Conservation (phyloP, 805 yeast species). For the Pichia rugopelliculosa region DNA sequence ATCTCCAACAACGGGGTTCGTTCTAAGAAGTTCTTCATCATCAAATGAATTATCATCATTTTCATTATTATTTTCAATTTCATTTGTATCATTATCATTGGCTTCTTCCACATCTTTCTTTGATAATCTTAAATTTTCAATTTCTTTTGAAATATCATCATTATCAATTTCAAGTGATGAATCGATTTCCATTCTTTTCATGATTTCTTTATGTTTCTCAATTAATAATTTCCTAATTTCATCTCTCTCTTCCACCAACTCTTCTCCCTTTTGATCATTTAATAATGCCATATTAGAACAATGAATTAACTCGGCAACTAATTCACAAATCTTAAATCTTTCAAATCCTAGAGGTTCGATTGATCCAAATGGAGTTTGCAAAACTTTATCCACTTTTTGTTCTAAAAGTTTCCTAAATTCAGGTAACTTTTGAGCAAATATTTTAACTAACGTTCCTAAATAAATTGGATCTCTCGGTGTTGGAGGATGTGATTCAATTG, state of each 20-base stretch:
- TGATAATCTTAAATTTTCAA: constrained; percentile 24
- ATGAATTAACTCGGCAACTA: constrained; percentile 89
- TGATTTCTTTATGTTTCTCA: constrained; percentile 23
- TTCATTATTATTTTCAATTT: constrained; percentile 6
- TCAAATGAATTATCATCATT: constrained; percentile 16
- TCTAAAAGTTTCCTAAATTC: constrained; percentile 58
- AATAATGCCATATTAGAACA: constrained; percentile 95
- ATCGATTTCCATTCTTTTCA: constrained; percentile 22
- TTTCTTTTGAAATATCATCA: constrained; percentile 27
- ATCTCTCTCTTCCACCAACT: constrained; percentile 62
- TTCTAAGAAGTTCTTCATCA: constrained; percentile 34
- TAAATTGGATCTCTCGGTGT: constrained; percentile 88
- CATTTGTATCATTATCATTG: neutral
- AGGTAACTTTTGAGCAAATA: constrained; percentile 70
- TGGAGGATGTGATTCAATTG: constrained; percentile 87
- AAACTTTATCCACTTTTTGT: constrained; percentile 28
- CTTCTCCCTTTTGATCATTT: constrained; percentile 68
- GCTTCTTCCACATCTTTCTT: constrained; percentile 10
- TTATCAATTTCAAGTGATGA: constrained; percentile 25
- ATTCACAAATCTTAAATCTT: constrained; percentile 81
- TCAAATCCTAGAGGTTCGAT: constrained; percentile 83
- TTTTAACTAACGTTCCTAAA: constrained; percentile 73
- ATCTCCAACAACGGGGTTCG: constrained; percentile 77
- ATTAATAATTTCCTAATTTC: constrained; percentile 45
- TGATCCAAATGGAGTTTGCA: constrained; percentile 59